Evolutionary conservation across 208 protist genomes (phyloP).

Genomic region (Angomonas ambiguus): DNA sequence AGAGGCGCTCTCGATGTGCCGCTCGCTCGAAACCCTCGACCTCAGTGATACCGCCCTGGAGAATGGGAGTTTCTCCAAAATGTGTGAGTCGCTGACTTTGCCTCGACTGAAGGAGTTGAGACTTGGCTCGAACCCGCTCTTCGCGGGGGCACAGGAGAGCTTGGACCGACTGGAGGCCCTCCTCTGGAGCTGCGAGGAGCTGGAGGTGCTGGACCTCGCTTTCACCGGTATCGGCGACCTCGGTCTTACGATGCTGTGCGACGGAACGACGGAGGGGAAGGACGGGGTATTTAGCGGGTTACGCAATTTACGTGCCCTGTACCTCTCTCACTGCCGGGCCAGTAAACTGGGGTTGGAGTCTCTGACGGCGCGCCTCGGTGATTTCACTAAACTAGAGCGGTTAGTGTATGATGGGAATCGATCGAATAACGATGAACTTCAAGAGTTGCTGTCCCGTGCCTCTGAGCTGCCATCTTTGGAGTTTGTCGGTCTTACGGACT

Average conservation of each 20-base stretch:
- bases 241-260: conserved; percentile 60
- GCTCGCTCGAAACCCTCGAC: conserved; percentile 39
- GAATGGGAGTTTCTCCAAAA: conserved; percentile 25
- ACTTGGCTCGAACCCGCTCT: conserved; percentile 61
- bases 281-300: conserved; percentile 39
- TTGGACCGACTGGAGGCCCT: conserved; percentile 42
- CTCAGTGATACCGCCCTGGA: conserved; percentile 44
- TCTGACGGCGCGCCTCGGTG: conserved; percentile 38
- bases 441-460: conserved; percentile 5
- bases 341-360: conserved; percentile 53
- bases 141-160: conserved; percentile 23
- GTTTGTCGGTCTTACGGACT: not conserved
- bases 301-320: conserved; percentile 30
- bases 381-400: conserved; percentile 27
- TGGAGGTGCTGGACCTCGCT: conserved; percentile 54
- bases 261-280: conserved; percentile 22
- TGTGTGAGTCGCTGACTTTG: conserved; percentile 22
- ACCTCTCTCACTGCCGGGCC: conserved; percentile 45
- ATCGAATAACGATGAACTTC: not conserved
- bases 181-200: conserved; percentile 20
- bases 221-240: conserved; percentile 64
- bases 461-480: conserved; percentile 1
- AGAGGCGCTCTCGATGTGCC: conserved; percentile 44
- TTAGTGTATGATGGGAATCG: conserved; percentile 55
- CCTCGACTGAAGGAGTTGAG: conserved; percentile 37